These are phyloP conservation scores for Leptodermis oblonga DNA, from an alignment of 257 asterid genomes.

Conservation along the genomic window DNA sequence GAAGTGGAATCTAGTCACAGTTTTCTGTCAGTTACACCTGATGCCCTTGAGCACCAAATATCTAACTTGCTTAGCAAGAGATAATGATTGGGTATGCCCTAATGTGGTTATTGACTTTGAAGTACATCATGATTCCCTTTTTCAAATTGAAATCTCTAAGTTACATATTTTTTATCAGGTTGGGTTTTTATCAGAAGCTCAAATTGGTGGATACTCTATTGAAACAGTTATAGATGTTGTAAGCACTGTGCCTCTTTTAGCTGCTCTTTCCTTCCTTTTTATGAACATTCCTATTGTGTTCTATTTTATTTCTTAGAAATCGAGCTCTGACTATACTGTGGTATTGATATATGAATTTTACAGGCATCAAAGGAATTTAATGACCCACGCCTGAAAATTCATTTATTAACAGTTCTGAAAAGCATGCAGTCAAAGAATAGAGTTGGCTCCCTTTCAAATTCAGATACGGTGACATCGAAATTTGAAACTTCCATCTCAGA, in stretches of 20 bases:
- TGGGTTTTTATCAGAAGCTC: constrained; percentile 96
- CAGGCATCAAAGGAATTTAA: constrained; percentile 89
- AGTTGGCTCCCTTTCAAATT: constrained; percentile 40
- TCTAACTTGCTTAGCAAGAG: constrained; percentile 87
- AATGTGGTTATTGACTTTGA: not conserved
- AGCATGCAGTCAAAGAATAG: constrained; percentile 73
- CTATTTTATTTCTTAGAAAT: constrained; percentile 10
- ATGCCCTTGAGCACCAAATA: constrained; percentile 88
- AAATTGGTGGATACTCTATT: constrained; percentile 76
- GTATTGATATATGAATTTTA: constrained; percentile 21
- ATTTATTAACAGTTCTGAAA: constrained; percentile 80
- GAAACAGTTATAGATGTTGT: constrained; percentile 87
- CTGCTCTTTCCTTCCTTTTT: not conserved
- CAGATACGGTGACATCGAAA: constrained; percentile 43
- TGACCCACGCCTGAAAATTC: constrained; percentile 75
- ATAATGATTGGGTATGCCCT: constrained; percentile 89
- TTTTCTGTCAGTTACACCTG: constrained; percentile 82
- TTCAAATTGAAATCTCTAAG: constrained; percentile 6
- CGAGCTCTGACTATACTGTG: constrained; percentile 6
- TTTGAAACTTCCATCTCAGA: constrained; percentile 37
- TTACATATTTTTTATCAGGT: constrained; percentile 47
- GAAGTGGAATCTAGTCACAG: constrained; percentile 85
- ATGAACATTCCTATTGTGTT: not conserved
- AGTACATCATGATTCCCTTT: not conserved
- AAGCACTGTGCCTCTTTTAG: constrained; percentile 34